phyloP scores from a whole-genome alignment of 139 green algal genomes.

The Chara braunii region DNA sequence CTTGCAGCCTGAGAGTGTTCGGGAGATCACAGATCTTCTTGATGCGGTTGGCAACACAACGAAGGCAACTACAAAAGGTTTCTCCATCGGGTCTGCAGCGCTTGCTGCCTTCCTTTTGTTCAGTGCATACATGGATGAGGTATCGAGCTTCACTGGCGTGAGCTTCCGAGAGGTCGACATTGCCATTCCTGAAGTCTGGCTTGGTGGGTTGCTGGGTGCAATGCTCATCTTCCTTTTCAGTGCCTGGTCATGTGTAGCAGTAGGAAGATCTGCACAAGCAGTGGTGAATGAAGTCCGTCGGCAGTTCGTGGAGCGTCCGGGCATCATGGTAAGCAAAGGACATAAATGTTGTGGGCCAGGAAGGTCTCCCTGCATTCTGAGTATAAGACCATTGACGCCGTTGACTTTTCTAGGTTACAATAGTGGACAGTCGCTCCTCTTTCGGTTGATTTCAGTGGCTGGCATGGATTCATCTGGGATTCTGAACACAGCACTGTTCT shows the following conservation, averaged over 20 bases:
- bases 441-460: too few relatives aligned
- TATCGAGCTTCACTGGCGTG: constrained; percentile 42
- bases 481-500: too few relatives aligned
- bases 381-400: too few relatives aligned
- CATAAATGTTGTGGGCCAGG: too few relatives aligned
- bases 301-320: constrained; percentile 52
- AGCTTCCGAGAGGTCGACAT: constrained; percentile 52
- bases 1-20: constrained; percentile 36
- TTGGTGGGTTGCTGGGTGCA: constrained; percentile 50
- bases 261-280: constrained; percentile 46
- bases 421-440: too few relatives aligned
- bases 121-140: constrained; percentile 57
- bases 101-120: constrained; percentile 55
- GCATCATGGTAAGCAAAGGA: constrained; percentile 52
- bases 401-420: too few relatives aligned
- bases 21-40: constrained; percentile 52
- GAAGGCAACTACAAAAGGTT: constrained; percentile 62
- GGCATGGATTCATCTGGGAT: too few relatives aligned
- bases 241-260: constrained; percentile 40
- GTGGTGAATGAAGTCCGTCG: constrained; percentile 53
- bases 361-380: too few relatives aligned
- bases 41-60: constrained; percentile 63
- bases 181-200: constrained; percentile 53
- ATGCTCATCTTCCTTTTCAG: constrained; percentile 56
- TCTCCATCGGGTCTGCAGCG: constrained; percentile 58